Evolutionary conservation across 2,329 filamentous ascomycete species (phyloP), one percentile per base, ranked within the genome.

Genomic region (Tetracladium maxilliforme): DNA sequence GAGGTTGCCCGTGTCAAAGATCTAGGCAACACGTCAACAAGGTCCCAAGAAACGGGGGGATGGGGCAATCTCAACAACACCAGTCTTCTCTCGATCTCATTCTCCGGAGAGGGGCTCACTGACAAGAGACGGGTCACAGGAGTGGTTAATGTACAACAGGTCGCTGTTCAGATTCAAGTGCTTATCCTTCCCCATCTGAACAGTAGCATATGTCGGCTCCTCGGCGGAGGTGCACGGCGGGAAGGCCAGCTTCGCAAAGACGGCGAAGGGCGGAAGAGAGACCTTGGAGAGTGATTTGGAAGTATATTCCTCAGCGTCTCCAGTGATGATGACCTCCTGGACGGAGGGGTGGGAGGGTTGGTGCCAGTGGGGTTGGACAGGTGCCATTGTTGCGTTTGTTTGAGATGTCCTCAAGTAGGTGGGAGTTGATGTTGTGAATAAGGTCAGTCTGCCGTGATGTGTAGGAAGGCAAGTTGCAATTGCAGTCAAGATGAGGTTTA

Each of bases 111-210:
- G 12, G 18, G 12, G n/a, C 10, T 15, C 21, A 63, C 64, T 54
- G 33, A 73, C 68, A 31, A 77, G 55, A 42, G 65, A 68, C 14
- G 71, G 71, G 38, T 71, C 67, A 47, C 71, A 77, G 5, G 65
- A 71, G 49, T 77, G 71, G 46, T 77, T 77, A 36, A 74, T 69
- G 48, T 74, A 77, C 22, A 77, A 45, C 41, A 77, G 43, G 40
- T 76, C 70, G 38, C 64, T 72, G 51, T 77, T 76, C 21, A 77
- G 52, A 38, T 67, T 61, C 37, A 76, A 47, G 43, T 77, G 71
- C 29, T 50, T 51, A 35, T 64, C 45, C 27, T 50, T 50, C 31
- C 58, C 64, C 32, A 61, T 62, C 48, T 77, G 71, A 14, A 76
- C 69, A 3, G 70, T 74, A 16, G 70, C 66, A 38, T 76, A 77